phyloP scores from a whole-genome alignment of 768 basidiomycete genomes.

The Rhizopogon roseolus region DNA sequence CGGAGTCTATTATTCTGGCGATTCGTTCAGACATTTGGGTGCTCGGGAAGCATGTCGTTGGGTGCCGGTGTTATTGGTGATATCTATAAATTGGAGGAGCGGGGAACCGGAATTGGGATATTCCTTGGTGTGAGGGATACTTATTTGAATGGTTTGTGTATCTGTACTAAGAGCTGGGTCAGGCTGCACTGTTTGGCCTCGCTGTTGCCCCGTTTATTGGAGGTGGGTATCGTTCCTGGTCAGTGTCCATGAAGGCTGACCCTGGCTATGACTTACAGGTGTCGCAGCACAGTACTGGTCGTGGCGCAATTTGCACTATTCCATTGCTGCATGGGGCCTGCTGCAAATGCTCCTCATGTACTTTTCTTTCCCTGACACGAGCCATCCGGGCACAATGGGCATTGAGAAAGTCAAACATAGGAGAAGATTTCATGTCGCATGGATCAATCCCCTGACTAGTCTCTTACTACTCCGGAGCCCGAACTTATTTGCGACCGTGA shows the following conservation, averaged over 20 bases:
- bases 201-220: constrained; percentile 53
- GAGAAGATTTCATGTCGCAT: constrained; percentile 27
- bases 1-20: constrained; percentile 50
- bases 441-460: constrained; percentile 48
- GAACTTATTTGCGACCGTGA: constrained; percentile 44
- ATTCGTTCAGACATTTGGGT: constrained; percentile 56
- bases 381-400: constrained; percentile 51
- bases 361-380: constrained; percentile 53
- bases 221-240: constrained; percentile 25
- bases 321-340: constrained; percentile 34
- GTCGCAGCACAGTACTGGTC: constrained; percentile 48
- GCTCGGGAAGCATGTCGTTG: constrained; percentile 35
- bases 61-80: too few relatives aligned
- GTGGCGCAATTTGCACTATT: constrained; percentile 52
- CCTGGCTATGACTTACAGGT: constrained; percentile 20
- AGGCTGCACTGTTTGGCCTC: constrained; percentile 47
- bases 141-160: neutral
- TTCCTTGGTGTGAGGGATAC: constrained; percentile 39
- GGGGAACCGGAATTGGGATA: constrained; percentile 26
- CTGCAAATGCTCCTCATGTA: constrained; percentile 32
- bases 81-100: too few relatives aligned
- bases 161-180: neutral
- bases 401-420: constrained; percentile 45
- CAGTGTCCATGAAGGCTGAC: neutral
- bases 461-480: constrained; percentile 48